Conservation (phyloP, 2,329 filamentous ascomycete genomes). For the Rugonectria rugulosa region DNA sequence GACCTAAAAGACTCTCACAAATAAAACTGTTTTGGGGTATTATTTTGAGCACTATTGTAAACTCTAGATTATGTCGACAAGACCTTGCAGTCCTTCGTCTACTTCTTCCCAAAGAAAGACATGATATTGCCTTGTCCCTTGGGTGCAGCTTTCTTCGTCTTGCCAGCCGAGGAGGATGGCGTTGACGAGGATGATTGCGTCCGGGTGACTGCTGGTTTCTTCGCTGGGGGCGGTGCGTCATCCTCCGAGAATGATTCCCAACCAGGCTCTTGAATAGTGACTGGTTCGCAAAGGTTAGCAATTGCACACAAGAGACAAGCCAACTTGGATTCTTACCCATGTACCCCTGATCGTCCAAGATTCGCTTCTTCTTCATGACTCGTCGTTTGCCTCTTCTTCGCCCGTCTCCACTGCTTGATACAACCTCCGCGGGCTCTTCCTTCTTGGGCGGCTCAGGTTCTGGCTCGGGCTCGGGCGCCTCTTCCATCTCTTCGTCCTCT, state of each 20-base stretch:
- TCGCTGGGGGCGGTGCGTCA: conserved; percentile 64
- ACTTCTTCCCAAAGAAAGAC: conserved; percentile 91
- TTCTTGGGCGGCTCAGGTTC: conserved; percentile 47
- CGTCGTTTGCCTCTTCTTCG: conserved; percentile 78
- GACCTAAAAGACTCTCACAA: conserved; percentile 36
- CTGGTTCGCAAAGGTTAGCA: conserved; percentile 52
- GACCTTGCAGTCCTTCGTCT: background rate
- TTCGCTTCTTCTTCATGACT: conserved; percentile 87
- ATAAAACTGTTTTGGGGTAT: conserved; percentile 26
- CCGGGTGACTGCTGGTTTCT: conserved; percentile 60
- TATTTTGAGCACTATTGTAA: background rate
- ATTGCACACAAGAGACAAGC: background rate
- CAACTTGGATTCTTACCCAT: conserved; percentile 68
- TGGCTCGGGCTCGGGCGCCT: conserved; percentile 47
- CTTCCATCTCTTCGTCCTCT: conserved; percentile 51
- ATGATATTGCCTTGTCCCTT: conserved; percentile 86
- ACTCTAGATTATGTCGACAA: background rate
- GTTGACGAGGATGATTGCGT: conserved; percentile 34
- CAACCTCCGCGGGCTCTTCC: conserved; percentile 58
- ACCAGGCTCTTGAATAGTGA: conserved; percentile 81
- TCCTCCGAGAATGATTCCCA: conserved; percentile 98
- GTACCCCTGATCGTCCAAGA: conserved; percentile 89
- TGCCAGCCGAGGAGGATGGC: conserved; percentile 55
- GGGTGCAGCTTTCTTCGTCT: conserved; percentile 62
- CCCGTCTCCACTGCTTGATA: conserved; percentile 63